These are phyloP conservation scores for Neonectria coccinea DNA, from an alignment of 2,329 filamentous ascomycete genomes.

Conservation along the genomic window DNA sequence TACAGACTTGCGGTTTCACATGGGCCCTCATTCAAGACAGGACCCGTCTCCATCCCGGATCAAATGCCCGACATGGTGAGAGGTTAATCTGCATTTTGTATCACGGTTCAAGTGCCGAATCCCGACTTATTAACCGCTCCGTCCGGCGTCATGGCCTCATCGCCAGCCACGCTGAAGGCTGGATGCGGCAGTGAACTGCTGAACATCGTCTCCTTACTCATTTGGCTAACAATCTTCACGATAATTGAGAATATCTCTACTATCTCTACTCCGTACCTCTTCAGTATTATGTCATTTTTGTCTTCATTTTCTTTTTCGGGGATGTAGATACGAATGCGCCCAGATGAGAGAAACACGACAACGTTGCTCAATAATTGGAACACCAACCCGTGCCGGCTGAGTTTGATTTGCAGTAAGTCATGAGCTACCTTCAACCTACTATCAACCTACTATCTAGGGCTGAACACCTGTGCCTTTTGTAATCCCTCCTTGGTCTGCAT, in stretches of 20 bases:
- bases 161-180: neutral
- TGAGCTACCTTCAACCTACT: too few species aligned
- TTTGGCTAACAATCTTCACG: neutral
- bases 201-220: neutral
- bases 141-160: neutral
- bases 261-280: neutral
- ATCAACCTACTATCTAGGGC: neutral
- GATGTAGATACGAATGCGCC: neutral
- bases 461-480: neutral
- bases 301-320: neutral
- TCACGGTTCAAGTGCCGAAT: neutral
- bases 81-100: neutral
- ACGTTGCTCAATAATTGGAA: too few species aligned
- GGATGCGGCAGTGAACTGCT: neutral
- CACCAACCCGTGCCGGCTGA: too few species aligned
- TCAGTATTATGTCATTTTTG: neutral
- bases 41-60: neutral
- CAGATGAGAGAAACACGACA: neutral
- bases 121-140: neutral
- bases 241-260: too few species aligned
- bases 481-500: neutral
- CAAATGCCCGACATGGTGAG: neutral
- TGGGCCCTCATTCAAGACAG: neutral
- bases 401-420: too few species aligned
- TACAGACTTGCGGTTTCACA: slow-evolving; percentile 17